phyloP scores from a whole-genome alignment of 352 stramenopile species.

The Phytopythium ostracodes region DNA sequence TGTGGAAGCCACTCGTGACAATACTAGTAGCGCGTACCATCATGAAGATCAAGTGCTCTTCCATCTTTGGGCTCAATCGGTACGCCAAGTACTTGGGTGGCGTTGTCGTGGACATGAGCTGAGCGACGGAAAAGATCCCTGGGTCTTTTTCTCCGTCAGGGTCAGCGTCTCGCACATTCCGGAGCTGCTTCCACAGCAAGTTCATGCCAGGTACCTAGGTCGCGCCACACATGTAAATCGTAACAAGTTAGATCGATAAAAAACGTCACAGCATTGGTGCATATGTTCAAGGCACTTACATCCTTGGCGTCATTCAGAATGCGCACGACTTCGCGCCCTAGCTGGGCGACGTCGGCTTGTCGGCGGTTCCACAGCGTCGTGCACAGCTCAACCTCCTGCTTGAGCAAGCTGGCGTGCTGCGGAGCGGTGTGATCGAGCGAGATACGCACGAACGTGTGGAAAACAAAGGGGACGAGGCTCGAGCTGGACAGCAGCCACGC shows the following conservation, averaged over 20 bases:
- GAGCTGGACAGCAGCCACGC: conserved; percentile 67
- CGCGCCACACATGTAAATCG: conserved; percentile 10
- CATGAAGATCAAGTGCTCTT: conserved; percentile 85
- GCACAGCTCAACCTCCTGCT: conserved; percentile 80
- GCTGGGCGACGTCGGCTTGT: conserved; percentile 57
- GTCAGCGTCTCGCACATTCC: conserved; percentile 49
- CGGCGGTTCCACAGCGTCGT: conserved; percentile 67
- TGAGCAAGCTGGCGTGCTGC: conserved; percentile 53
- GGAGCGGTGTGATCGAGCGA: conserved; percentile 56
- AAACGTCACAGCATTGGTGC: too few relatives aligned
- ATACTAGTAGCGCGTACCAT: conserved; percentile 37
- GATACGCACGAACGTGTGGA: conserved; percentile 74
- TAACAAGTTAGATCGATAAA: not conserved
- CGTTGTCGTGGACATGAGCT: conserved; percentile 70
- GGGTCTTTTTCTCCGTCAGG: conserved; percentile 45
- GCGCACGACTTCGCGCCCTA: conserved; percentile 75
- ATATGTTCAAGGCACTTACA: conserved; percentile 23
- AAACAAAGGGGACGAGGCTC: conserved; percentile 76
- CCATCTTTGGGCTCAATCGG: conserved; percentile 81
- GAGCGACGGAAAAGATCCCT: conserved; percentile 53
- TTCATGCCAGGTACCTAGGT: conserved; percentile 74
- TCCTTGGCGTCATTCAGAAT: conserved; percentile 80
- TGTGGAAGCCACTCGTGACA: not conserved
- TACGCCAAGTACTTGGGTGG: conserved; percentile 76
- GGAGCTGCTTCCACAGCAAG: conserved; percentile 74